phyloP scores from a whole-genome alignment of 2,329 filamentous ascomycete genomes.

The Geosmithia flava region DNA sequence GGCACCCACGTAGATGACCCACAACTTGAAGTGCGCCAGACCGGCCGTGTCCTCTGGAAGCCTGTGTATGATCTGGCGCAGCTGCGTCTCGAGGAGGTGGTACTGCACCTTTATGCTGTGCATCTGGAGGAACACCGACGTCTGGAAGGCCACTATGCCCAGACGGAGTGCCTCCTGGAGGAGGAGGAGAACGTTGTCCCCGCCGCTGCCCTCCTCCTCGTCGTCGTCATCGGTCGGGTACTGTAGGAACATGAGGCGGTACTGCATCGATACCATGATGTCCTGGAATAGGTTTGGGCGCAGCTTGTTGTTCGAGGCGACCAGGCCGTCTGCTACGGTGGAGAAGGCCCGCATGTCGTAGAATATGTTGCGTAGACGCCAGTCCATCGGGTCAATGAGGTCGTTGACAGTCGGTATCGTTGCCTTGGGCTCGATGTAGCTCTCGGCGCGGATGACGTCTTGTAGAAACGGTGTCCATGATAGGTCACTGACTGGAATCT shows the following conservation, averaged over 20 bases:
- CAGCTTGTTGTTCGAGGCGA: conserved; percentile 9
- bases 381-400: conserved; percentile 8
- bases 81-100: conserved; percentile 3
- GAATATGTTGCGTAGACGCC: conserved; percentile 12
- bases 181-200: not conserved
- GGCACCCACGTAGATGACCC: conserved; percentile 7
- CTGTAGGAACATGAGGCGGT: conserved; percentile 12
- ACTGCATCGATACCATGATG: conserved; percentile 16
- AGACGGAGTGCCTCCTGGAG: conserved; percentile 11
- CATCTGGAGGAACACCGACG: conserved; percentile 13
- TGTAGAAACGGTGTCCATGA: conserved; percentile 8
- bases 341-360: conserved; percentile 17
- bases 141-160: conserved; percentile 15
- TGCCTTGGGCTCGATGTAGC: not conserved
- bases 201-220: conserved; percentile 1
- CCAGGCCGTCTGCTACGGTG: conserved; percentile 10
- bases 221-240: not conserved
- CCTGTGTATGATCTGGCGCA: conserved; percentile 6
- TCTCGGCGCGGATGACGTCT: not conserved
- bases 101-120: conserved; percentile 8
- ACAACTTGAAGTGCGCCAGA: conserved; percentile 10
- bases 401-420: conserved; percentile 3
- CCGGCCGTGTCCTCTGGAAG: conserved; percentile 1
- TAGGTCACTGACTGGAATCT: conserved; percentile 7
- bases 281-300: conserved; percentile 13